These are phyloP conservation scores for Phytophthora sp. DNA, from an alignment of 352 stramenopile genomes.

Conservation along the genomic window DNA sequence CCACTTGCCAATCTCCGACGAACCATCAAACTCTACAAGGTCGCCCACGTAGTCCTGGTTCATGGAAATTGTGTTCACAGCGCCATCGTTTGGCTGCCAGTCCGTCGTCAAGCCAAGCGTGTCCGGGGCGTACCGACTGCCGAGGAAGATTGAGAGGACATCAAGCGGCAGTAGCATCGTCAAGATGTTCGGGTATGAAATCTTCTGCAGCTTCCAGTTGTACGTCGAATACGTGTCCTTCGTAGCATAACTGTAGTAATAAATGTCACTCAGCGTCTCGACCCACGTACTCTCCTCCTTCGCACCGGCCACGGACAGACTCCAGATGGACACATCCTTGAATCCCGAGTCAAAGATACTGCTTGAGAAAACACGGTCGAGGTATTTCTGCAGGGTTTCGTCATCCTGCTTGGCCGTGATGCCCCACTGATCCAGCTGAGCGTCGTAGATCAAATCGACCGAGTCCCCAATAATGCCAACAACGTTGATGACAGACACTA, in stretches of 20 bases:
- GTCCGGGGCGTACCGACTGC: conserved; percentile 42
- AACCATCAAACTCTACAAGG: conserved; percentile 39
- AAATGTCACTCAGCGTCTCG: conserved; percentile 52
- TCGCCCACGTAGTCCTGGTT: conserved; percentile 46
- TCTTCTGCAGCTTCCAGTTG: conserved; percentile 45
- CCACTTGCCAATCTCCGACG: conserved; percentile 46
- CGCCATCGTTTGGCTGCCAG: conserved; percentile 60
- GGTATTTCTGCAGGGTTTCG: conserved; percentile 36
- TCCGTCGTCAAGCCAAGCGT: conserved; percentile 34
- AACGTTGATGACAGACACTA: conserved; percentile 40
- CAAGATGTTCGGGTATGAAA: conserved; percentile 51
- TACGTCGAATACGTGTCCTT: conserved; percentile 45
- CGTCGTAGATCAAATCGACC: conserved; percentile 46
- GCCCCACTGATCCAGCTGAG: conserved; percentile 63
- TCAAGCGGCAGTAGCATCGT: conserved; percentile 59
- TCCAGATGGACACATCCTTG: conserved; percentile 50
- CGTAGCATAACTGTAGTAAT: conserved; percentile 64
- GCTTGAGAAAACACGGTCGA: conserved; percentile 41
- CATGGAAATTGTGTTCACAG: conserved; percentile 59
- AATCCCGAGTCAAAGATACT: conserved; percentile 45
- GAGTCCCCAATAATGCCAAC: conserved; percentile 40
- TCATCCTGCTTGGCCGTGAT: conserved; percentile 35
- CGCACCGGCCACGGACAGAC: conserved; percentile 41
- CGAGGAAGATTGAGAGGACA: conserved; percentile 44
- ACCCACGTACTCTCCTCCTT: conserved; percentile 53